Evolutionary conservation across 176 grass and related monocot species (phyloP), one percentile per base, ranked within the genome.

Genomic region (Echinochloa phyllopogon): DNA sequence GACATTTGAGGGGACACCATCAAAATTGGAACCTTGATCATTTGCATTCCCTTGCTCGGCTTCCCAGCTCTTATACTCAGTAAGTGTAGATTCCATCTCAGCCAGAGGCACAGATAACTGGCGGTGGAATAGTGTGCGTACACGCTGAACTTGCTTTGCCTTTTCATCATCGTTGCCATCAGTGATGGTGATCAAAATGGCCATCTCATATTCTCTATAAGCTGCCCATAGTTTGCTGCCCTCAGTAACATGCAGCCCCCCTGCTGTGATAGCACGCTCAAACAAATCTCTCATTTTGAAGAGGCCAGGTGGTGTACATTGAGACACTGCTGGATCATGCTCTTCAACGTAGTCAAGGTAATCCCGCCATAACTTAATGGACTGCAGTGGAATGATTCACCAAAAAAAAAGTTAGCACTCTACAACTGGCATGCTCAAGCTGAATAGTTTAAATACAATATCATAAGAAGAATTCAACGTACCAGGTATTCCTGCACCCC

Each of bases 401-500:
- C 8, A 88, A 67, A 72, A 72, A 72, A 72, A 56, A 65, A 84
- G 60, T 86, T 77, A 80, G 40, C 11, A 83, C 69, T 53, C 4
- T 21, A 60, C 11, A 83, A 55, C 42, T 2, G 21, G 60, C 21
- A 38, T 4, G 18, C 33, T 66, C 38, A 40, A 43, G 10, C 17
- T 59, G 20, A 40, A 44, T 15, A 50, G 9, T 69, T 66, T 9
- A 79, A 79, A 51, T 6, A 16, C 9, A 59, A 53, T 16, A 60
- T 48, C 68, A 84, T 43, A 75, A 53, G 16, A 78, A 58, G 21
- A 67, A 69, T 45, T 77, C 2, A 33, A 82, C 52, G 36, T 94
- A 99, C 96, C 96, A 99, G 84, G 90, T 96, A 99, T 59, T 99
- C 96, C 59, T 99, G 91, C 77, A 99, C 93, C 33, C 89, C 87